Evolutionary conservation across 202 grass and related monocot genomes (phyloP), one percentile per base, ranked within the genome.

Genomic region (Thinopyrum obtusiflorum): DNA sequence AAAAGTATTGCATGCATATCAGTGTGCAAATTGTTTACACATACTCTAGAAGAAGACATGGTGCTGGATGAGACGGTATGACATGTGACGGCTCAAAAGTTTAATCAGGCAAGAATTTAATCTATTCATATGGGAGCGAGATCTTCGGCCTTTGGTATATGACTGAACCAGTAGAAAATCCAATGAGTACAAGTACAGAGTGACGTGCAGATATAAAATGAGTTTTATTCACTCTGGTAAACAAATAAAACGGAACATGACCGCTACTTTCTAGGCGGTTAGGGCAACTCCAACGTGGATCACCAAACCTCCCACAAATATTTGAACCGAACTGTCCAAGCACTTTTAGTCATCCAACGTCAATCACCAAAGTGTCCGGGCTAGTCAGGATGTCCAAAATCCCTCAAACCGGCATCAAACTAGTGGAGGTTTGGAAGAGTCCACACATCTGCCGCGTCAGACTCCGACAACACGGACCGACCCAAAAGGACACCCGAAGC

Each of bases 61-160:
- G 67, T 75, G 88, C 72, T 65, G 60, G 61, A 14, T 87, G 80
- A 67, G 64, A 68, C 60, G 88, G 60, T 29, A 47, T 79, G 84
- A 87, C 13, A 74, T 13, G 25, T 27, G 65, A 82, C 18, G 4
- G 31, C 33, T 78, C 9, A 82, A 82, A 74, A 88, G 23, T 44
- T 77, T 72, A 65, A 65, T 78, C 31, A 40, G 15, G 23, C 25
- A 13, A 40, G 0, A 37, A 61, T 13, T 70, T 53, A 51, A 65
- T 33, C 31, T 35, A 26, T 57, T 76, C 18, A 40, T 18, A 24
- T 64, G n/a, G 15, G n/a, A 12, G 15, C 9, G 37, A 71, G 29
- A 68, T 63, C 12, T 25, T 46, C 1, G 33, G 10, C 15, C 23
- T 76, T 81, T 63, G 20, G 20, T 46, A 6, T 24, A 80, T 9